phyloP scores from a whole-genome alignment of 495 filamentous ascomycete genomes.

The Immersiella caudata region DNA sequence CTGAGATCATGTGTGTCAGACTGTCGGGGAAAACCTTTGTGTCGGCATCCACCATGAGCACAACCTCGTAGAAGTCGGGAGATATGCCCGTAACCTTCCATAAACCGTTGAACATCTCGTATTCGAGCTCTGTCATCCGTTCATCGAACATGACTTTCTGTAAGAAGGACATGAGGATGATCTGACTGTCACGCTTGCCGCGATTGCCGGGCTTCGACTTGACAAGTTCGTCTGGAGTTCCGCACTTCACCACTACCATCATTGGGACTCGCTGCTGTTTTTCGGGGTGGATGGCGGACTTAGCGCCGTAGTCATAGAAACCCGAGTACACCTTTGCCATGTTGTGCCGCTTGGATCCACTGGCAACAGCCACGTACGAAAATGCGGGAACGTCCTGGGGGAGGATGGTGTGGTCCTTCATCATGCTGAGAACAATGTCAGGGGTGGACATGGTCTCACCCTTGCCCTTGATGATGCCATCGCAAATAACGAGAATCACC shows the following conservation, averaged over 20 bases:
- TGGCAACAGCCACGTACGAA: conserved; percentile 96
- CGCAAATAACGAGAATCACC: conserved; percentile 91
- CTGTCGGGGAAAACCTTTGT: conserved; percentile 99
- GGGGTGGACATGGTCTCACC: conserved; percentile 88
- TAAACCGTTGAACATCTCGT: conserved; percentile 98
- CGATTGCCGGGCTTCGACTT: conserved; percentile 91
- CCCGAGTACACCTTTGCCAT: conserved; percentile 99
- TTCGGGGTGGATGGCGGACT: conserved; percentile 74
- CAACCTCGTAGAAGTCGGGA: conserved; percentile 94
- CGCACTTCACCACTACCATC: conserved; percentile 96
- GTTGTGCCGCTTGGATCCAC: conserved; percentile 95
- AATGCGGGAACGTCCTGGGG: conserved; percentile 82
- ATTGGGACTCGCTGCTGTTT: conserved; percentile 99
- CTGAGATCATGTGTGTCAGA: conserved; percentile 96
- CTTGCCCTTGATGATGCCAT: conserved; percentile 96
- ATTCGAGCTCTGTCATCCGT: conserved; percentile 99
- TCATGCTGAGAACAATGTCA: conserved; percentile 88
- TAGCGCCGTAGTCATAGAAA: conserved; percentile 93
- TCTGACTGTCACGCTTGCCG: conserved; percentile 98
- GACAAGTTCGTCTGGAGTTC: conserved; percentile 81
- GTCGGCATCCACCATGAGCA: conserved; percentile 99
- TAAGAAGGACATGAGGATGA: conserved; percentile 98
- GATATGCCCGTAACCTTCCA: conserved; percentile 98
- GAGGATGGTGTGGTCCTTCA: conserved; percentile 82
- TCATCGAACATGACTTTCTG: conserved; percentile 99